Percentiles rank a stretch among this genome's conserved stretches.
These are phyloP conservation scores for Tilletia walkeri DNA, from an alignment of 1,284 basidiomycete species.

Conservation along the genomic window DNA sequence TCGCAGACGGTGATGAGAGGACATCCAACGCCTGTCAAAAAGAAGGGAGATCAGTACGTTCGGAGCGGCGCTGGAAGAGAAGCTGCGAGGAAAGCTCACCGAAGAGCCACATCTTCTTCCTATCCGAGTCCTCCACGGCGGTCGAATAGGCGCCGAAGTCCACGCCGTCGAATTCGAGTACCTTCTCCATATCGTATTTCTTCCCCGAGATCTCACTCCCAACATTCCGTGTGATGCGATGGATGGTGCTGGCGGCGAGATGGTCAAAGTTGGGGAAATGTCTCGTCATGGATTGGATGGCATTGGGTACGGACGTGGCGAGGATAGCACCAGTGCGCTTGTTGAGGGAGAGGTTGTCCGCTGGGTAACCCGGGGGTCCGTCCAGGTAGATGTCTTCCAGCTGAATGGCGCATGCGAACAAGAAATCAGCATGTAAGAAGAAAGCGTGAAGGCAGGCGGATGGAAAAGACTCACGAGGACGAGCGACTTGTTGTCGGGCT, in stretches of 20 bases:
- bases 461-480: conserved; percentile 17
- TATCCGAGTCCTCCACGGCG: neutral
- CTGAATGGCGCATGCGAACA: conserved; percentile 8
- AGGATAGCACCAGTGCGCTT: conserved; percentile 33
- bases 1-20: too few species aligned
- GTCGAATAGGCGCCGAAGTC: neutral
- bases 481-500: conserved; percentile 27
- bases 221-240: conserved; percentile 36
- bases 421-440: too few species aligned
- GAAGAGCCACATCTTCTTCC: neutral
- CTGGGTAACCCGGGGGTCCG: conserved; percentile 30
- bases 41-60: too few species aligned
- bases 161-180: conserved; percentile 40
- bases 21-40: too few species aligned
- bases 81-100: too few species aligned
- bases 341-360: conserved; percentile 40
- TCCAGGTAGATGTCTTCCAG: conserved; percentile 32
- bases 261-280: conserved; percentile 22
- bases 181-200: conserved; percentile 40
- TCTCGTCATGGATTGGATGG: conserved; percentile 28
- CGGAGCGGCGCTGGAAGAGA: too few species aligned
- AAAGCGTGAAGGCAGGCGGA: too few species aligned
- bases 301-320: conserved; percentile 33
- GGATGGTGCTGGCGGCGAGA: conserved; percentile 29
- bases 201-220: conserved; percentile 38